Base-by-base conservation (phyloP, 2,329 filamentous ascomycete species). In the Aspergillus fumigatus region DNA sequence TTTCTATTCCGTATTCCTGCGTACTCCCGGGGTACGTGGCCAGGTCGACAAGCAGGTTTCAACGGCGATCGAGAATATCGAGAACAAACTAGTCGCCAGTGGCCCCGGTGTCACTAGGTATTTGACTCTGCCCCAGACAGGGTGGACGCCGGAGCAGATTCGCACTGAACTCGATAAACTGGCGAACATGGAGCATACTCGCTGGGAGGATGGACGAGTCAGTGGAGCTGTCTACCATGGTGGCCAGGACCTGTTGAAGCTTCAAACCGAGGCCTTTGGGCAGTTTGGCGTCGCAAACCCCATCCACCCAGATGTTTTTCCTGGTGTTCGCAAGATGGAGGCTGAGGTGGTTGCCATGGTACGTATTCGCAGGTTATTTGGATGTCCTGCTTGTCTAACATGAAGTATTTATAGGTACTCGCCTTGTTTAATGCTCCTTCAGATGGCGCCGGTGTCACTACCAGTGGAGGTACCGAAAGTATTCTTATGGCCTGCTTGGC, bases 291-390 rank as follows among this genome's bases (percentile, higher is more conserved):
- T 99, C 29, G 84, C 92, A 41, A 99, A 99, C 74, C 94, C 94
- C 3, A 94, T 99, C 65, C 94, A 99, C 73, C 94, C 94, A 6
- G 94, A 99, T 76, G 93, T 99, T 47, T 99, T 99, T 77, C 94
- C 94, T 17, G 94, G 93, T 27, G 92, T 99, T 52, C 83, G 94
- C 67, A 99, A 99, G 84, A 99, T 99, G 94, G 94, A 99, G 79
- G 93, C 94, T 48, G 94, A 99, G 78, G 81, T 99, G 59, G 94
- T 99, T 52, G 89, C 92, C 63, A 99, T 99, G 93, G 92, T 95
- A 72, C 50, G 71, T 55, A n/a, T 41, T 27, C 10, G 40, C 19
- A 32, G 1, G 1, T 27, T 29, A 2, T 9, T 1, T 26, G 51
- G 23, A 4, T n/a, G 26, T 7, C n/a, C 10, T 17, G 25, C 10